A percentile compares a stretch with the other conserved stretches of the same genome.
phyloP scores from a whole-genome alignment of 352 stramenopile species.

The Pythium inflatum region DNA sequence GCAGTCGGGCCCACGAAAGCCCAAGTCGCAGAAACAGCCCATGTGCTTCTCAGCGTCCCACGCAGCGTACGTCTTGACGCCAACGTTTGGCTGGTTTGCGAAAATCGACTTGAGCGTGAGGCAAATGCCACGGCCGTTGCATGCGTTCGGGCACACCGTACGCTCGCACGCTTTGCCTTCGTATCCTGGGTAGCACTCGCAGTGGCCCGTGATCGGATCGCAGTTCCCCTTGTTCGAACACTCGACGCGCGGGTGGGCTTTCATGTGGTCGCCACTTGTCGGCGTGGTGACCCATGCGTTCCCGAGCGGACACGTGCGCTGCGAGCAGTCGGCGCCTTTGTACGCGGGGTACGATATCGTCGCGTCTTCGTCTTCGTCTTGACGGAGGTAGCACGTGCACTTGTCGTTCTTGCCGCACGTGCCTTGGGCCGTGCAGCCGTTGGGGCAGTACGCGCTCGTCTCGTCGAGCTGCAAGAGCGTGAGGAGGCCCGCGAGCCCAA shows the following conservation, averaged over 20 bases:
- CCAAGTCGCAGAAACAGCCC: constrained; percentile 94
- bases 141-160: constrained; percentile 95
- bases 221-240: constrained; percentile 95
- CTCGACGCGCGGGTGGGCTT: constrained; percentile 81
- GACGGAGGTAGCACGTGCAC: constrained; percentile 91
- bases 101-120: constrained; percentile 90
- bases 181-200: constrained; percentile 90
- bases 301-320: constrained; percentile 77
- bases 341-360: constrained; percentile 52
- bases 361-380: constrained; percentile 47
- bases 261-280: constrained; percentile 52
- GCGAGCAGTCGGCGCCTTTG: constrained; percentile 77
- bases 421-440: constrained; percentile 85
- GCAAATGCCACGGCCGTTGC: constrained; percentile 93
- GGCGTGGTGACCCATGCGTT: constrained; percentile 67
- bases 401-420: constrained; percentile 90
- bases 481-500: constrained; percentile 42
- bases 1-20: constrained; percentile 95
- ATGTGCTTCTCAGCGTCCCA: constrained; percentile 95
- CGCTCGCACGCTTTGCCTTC: constrained; percentile 91
- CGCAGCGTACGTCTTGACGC: constrained; percentile 52
- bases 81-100: constrained; percentile 22
- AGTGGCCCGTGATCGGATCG: constrained; percentile 90
- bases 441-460: constrained; percentile 70
- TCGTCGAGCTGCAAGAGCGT: constrained; percentile 35